A percentile compares a stretch with the other conserved stretches of the same genome.
Conservation (phyloP, 2,329 filamentous ascomycete species). For the Cladophialophora psammophila region DNA sequence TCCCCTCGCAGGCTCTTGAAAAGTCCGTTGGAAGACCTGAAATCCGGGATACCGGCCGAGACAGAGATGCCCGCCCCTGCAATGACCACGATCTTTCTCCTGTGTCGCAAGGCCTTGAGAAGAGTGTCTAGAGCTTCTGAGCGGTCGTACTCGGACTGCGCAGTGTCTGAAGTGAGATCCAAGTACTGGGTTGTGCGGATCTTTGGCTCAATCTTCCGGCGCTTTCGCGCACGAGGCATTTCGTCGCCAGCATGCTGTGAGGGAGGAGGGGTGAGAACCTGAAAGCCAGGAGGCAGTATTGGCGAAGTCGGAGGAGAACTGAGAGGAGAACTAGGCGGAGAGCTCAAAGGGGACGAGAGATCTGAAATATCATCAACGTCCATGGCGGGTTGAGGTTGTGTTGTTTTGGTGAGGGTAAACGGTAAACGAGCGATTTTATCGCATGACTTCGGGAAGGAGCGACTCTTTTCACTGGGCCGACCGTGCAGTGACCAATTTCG, state of each 20-base stretch:
- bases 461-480: not conserved
- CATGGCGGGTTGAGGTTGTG: slow-evolving; percentile 30
- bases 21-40: slow-evolving; percentile 87
- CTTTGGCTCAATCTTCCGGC: slow-evolving; percentile 69
- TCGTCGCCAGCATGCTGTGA: slow-evolving; percentile 63
- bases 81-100: slow-evolving; percentile 96
- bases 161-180: slow-evolving; percentile 62
- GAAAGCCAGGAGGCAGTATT: slow-evolving; percentile 48
- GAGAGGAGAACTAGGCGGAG: slow-evolving; percentile 50
- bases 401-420: slow-evolving; percentile 11
- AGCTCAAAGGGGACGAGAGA: slow-evolving; percentile 37
- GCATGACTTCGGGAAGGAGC: slow-evolving; percentile 32
- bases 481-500: not conserved
- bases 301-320: slow-evolving; percentile 53
- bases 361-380: slow-evolving; percentile 33
- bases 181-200: slow-evolving; percentile 83
- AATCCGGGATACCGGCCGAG: slow-evolving; percentile 95
- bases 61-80: slow-evolving; percentile 97
- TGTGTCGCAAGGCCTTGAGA: slow-evolving; percentile 77
- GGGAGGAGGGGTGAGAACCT: slow-evolving; percentile 52
- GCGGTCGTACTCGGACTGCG: slow-evolving; percentile 57
- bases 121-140: slow-evolving; percentile 72
- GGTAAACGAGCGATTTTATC: slow-evolving; percentile 28
- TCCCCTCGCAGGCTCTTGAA: slow-evolving; percentile 85
- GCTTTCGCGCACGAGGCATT: slow-evolving; percentile 76